Percentiles rank a stretch among this genome's conserved stretches.
phyloP scores from a whole-genome alignment of 192 early-diverging fungal genomes.

The Backusella tarrabulga region DNA sequence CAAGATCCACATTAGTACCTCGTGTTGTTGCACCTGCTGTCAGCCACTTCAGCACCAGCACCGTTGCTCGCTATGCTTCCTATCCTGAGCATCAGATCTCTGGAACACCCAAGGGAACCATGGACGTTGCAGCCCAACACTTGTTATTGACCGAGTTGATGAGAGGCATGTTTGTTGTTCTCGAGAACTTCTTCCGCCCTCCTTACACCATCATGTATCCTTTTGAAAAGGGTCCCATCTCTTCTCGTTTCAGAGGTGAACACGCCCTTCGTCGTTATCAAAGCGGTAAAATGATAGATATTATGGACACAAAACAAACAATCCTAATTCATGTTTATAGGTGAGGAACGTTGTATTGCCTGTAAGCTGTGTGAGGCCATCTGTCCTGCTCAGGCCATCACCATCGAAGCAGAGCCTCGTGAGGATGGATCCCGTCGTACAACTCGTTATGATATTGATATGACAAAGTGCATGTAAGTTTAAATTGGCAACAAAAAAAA shows the following conservation, averaged over 20 bases:
- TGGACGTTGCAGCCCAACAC: slow-evolving; percentile 65
- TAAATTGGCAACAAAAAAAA: not conserved
- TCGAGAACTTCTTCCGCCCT: slow-evolving; percentile 92
- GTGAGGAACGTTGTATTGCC: slow-evolving; percentile 98
- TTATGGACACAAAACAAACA: not conserved
- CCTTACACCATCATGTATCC: slow-evolving; percentile 98
- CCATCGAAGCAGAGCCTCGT: slow-evolving; percentile 95
- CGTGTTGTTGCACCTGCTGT: slow-evolving; percentile 27
- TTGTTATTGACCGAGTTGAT: slow-evolving; percentile 91
- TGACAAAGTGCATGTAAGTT: slow-evolving; percentile 89
- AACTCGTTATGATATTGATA: slow-evolving; percentile 98
- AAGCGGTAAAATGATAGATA: slow-evolving; percentile 57
- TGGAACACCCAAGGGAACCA: slow-evolving; percentile 20
- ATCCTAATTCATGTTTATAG: slow-evolving; percentile 33
- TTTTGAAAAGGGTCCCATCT: slow-evolving; percentile 90
- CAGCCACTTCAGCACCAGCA: slow-evolving; percentile 25
- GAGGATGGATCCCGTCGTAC: slow-evolving; percentile 93
- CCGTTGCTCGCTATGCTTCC: slow-evolving; percentile 19
- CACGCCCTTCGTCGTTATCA: slow-evolving; percentile 95
- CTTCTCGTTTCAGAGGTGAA: slow-evolving; percentile 94
- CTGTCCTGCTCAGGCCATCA: slow-evolving; percentile 97
- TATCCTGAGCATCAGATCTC: slow-evolving; percentile 21
- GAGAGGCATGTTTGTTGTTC: slow-evolving; percentile 87
- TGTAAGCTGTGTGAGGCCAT: slow-evolving; percentile 98
- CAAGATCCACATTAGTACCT: not conserved